A percentile compares a stretch with the other conserved stretches of the same genome.
Conservation (phyloP, 2,329 filamentous ascomycete genomes). For the Pseudopyricularia cyperi region DNA sequence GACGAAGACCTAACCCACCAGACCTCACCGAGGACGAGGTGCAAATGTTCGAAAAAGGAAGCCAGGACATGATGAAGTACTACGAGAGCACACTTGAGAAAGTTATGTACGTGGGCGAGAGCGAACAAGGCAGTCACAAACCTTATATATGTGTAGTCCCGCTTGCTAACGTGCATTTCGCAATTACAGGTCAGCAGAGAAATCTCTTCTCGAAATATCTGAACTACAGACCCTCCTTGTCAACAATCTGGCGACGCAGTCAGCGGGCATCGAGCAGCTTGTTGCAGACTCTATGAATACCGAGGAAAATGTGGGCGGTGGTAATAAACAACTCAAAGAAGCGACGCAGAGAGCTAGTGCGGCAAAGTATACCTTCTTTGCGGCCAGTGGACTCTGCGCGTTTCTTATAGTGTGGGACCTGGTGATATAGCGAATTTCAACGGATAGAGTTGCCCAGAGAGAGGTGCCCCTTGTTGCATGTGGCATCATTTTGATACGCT, state of each 20-base stretch:
- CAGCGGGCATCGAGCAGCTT: slow-evolving; percentile 78
- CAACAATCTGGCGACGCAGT: slow-evolving; percentile 71
- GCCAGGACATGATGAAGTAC: slow-evolving; percentile 82
- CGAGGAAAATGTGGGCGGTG: slow-evolving; percentile 72
- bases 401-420: slow-evolving; percentile 70
- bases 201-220: slow-evolving; percentile 82
- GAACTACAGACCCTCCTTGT: slow-evolving; percentile 85
- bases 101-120: slow-evolving; percentile 57
- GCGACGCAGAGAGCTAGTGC: slow-evolving; percentile 61
- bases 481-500: background rate
- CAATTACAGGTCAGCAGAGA: slow-evolving; percentile 61
- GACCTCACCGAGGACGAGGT: slow-evolving; percentile 72
- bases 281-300: slow-evolving; percentile 74
- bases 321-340: slow-evolving; percentile 83
- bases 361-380: slow-evolving; percentile 68
- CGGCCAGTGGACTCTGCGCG: slow-evolving; percentile 61
- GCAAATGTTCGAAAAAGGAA: slow-evolving; percentile 87
- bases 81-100: slow-evolving; percentile 92
- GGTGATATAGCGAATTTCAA: slow-evolving; percentile 31
- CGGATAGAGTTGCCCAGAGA: background rate
- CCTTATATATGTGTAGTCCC: too few species aligned
- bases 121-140: too few species aligned
- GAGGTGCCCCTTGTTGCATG: background rate
- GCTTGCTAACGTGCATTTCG: slow-evolving; percentile 1
- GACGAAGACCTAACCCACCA: slow-evolving; percentile 19